phyloP scores from a whole-genome alignment of 768 basidiomycete genomes.

The Russula emetica region DNA sequence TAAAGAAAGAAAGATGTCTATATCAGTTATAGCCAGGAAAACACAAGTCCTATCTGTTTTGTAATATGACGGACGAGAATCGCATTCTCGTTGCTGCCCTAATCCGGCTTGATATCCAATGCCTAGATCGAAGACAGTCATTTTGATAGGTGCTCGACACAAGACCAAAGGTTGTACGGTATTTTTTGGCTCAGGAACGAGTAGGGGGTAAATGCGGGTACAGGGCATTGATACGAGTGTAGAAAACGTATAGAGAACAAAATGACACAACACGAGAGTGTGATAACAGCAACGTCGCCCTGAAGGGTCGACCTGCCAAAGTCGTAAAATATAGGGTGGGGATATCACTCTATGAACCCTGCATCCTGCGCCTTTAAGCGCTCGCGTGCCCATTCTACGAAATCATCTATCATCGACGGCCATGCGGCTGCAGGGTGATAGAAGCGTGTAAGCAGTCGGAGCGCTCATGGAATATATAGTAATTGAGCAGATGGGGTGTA shows the following conservation, averaged over 20 bases:
- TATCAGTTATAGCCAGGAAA: too few relatives aligned
- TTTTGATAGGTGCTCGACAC: not conserved
- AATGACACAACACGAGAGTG: not conserved
- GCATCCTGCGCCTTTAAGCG: slow-evolving; percentile 31
- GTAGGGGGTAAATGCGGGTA: not conserved
- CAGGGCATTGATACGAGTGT: not conserved
- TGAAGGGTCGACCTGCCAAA: not conserved
- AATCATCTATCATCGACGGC: slow-evolving; percentile 85
- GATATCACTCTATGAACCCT: slow-evolving; percentile 8
- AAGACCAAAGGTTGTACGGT: not conserved
- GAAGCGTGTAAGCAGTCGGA: slow-evolving; percentile 21
- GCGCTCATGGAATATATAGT: not conserved
- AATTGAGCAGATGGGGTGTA: not conserved
- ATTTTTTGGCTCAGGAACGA: not conserved
- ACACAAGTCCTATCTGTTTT: too few relatives aligned
- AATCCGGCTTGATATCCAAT: not conserved
- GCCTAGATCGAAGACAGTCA: too few relatives aligned
- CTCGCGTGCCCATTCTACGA: slow-evolving; percentile 62
- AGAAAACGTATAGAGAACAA: slow-evolving; percentile 6
- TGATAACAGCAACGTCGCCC: slow-evolving; percentile 1
- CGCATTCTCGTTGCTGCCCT: not conserved
- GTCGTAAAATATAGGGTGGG: slow-evolving; percentile 1
- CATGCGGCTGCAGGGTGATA: slow-evolving; percentile 56
- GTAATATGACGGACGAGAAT: too few relatives aligned
- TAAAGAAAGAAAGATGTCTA: not conserved